Conservation (phyloP, 192 early-diverging fungal genomes). For the Phycomyces blakesleeanus region DNA sequence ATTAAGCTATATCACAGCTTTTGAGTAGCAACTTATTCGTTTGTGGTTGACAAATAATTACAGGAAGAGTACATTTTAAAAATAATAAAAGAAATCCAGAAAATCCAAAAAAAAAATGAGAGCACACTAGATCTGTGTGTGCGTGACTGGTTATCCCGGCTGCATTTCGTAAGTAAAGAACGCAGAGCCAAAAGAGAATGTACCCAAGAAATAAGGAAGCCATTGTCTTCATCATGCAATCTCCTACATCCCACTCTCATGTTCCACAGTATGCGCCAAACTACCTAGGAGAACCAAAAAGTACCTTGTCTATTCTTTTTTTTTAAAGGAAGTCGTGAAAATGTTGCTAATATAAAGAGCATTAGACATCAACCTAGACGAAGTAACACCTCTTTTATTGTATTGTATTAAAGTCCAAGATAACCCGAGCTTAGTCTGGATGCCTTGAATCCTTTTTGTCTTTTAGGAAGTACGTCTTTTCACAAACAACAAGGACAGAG, state of each 20-base stretch:
- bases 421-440: background rate
- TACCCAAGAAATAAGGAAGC: too few species aligned
- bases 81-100: too few species aligned
- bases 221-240: constrained; percentile 5
- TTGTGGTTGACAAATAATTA: too few species aligned
- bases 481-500: constrained; percentile 78
- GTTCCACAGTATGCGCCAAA: constrained; percentile 18
- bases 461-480: constrained; percentile 78
- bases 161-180: too few species aligned
- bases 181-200: too few species aligned
- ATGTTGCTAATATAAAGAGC: background rate
- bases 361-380: constrained; percentile 22
- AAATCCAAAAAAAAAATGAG: too few species aligned
- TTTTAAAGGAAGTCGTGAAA: background rate
- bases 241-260: constrained; percentile 8
- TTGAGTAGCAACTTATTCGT: too few species aligned
- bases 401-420: background rate
- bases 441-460: too few species aligned
- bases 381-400: constrained; percentile 2
- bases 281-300: constrained; percentile 6
- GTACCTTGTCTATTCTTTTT: background rate
- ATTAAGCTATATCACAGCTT: too few species aligned
- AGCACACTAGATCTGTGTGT: too few species aligned
- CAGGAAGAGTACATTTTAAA: too few species aligned
- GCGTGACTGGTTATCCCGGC: too few species aligned